These are phyloP conservation scores for Starmerella tilneyi DNA, from an alignment of 805 yeast species.

Conservation along the genomic window DNA sequence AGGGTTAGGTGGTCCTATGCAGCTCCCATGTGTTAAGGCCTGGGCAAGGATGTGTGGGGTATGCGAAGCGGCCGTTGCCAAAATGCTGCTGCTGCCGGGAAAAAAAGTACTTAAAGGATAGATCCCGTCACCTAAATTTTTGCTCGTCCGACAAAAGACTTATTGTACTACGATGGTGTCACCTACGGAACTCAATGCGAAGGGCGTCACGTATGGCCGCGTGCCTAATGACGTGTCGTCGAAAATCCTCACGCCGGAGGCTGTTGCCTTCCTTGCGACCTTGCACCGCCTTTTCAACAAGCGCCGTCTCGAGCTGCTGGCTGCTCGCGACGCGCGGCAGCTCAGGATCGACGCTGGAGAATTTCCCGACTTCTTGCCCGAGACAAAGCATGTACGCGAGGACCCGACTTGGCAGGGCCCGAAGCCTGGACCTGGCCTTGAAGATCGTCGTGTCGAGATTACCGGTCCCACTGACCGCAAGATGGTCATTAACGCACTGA, in stretches of 20 bases:
- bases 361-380: constrained; percentile 60
- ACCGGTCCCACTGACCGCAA: constrained; percentile 69
- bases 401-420: constrained; percentile 66
- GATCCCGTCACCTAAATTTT: too few relatives aligned
- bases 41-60: constrained; percentile 12
- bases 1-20: constrained; percentile 4
- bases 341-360: constrained; percentile 48
- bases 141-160: too few relatives aligned
- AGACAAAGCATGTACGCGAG: constrained; percentile 50
- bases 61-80: neutral
- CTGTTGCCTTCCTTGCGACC: constrained; percentile 55
- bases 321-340: constrained; percentile 47
- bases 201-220: constrained; percentile 49
- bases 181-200: constrained; percentile 26
- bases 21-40: neutral
- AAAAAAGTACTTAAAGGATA: constrained; percentile 9
- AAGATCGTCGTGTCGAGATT: constrained; percentile 63
- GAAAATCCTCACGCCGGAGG: constrained; percentile 51
- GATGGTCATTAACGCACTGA: constrained; percentile 65
- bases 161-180: constrained; percentile 26
- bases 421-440: constrained; percentile 54
- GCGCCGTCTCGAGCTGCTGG: constrained; percentile 46
- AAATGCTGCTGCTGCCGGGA: neutral
- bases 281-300: constrained; percentile 54
- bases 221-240: constrained; percentile 40